Base-by-base conservation (phyloP, 306 rosid species). In the Hippophae gyantsensis region DNA sequence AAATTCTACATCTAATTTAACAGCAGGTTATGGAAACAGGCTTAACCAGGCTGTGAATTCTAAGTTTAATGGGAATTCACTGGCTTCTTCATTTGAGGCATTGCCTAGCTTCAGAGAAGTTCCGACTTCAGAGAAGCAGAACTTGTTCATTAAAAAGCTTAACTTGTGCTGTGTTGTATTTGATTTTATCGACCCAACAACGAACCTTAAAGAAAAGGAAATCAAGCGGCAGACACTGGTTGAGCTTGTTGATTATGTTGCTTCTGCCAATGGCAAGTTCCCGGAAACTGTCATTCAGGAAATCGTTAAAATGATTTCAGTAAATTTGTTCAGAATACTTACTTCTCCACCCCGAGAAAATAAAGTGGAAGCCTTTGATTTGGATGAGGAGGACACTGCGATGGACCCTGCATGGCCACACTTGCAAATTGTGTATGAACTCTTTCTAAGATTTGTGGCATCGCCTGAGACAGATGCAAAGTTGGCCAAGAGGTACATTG, bases 371-470 rank as follows among this genome's bases (percentile, higher is more conserved):
- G 93, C 88, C 54, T 92, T 88, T 78, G 99, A 88, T 48, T 58
- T 84, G 41, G 99, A 88, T 48, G 99, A 92, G 66, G 96, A 88
- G 56, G 99, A 92, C 73, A 96, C 99, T 43, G 88, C 88, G 6
- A 88, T 92, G 96, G 99, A 88, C 68, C 99, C 99, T 7, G 89
- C 95, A 9, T 92, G 99, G 99, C 79, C 93, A 43, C 89, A 80
- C 79, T 72, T 92, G 82, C 99, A 92, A 80, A 64, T 83, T 60
- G 93, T 83, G 61, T 92, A 88, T 62, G 99, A 88, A 77, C 78
- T 85, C 67, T 82, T 92, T 61, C 78, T 92, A 59, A 83, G 95
- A 74, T 85, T 92, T 78, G 99, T 92, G 65, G 84, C 90, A 25
- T 92, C 99, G 6, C 86, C 96, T 2, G 95, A 85, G 77, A 88